Conservation (phyloP, 2,329 filamentous ascomycete genomes). For the Xylaria sp. region DNA sequence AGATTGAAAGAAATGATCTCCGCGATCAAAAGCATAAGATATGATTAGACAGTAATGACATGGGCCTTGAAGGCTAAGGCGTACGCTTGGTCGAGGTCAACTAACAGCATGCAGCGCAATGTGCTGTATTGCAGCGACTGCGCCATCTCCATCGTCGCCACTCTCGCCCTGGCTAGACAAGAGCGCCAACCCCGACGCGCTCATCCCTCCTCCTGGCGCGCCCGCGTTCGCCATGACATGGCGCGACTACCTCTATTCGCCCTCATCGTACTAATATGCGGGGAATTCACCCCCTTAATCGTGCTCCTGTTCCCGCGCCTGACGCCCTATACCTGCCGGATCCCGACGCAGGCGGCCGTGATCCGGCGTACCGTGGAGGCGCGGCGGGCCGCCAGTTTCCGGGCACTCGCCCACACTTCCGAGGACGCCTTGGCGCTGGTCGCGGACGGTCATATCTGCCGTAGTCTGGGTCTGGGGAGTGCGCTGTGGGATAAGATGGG, state of each 20-base stretch:
- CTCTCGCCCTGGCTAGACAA: slow-evolving; percentile 26
- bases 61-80: too few relatives aligned
- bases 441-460: slow-evolving; percentile 36
- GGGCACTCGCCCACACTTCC: slow-evolving; percentile 43
- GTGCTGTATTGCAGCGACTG: too few relatives aligned
- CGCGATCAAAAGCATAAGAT: too few relatives aligned
- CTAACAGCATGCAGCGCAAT: too few relatives aligned
- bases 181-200: slow-evolving; percentile 57
- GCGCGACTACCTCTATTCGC: slow-evolving; percentile 80
- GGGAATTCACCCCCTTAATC: slow-evolving; percentile 84
- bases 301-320: slow-evolving; percentile 72
- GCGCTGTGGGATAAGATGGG: slow-evolving; percentile 57
- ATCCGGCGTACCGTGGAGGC: slow-evolving; percentile 59
- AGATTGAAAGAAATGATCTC: too few relatives aligned
- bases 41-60: too few relatives aligned
- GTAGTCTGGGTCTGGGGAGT: slow-evolving; percentile 47
- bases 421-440: background rate
- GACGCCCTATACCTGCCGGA: slow-evolving; percentile 81
- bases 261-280: slow-evolving; percentile 76
- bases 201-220: slow-evolving; percentile 73
- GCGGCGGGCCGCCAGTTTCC: slow-evolving; percentile 56
- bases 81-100: too few relatives aligned
- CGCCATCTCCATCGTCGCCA: background rate
- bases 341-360: slow-evolving; percentile 74
- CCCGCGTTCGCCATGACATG: slow-evolving; percentile 73